phyloP scores from a whole-genome alignment of 2,329 filamentous ascomycete species.

The Beauveria pseudobassiana region DNA sequence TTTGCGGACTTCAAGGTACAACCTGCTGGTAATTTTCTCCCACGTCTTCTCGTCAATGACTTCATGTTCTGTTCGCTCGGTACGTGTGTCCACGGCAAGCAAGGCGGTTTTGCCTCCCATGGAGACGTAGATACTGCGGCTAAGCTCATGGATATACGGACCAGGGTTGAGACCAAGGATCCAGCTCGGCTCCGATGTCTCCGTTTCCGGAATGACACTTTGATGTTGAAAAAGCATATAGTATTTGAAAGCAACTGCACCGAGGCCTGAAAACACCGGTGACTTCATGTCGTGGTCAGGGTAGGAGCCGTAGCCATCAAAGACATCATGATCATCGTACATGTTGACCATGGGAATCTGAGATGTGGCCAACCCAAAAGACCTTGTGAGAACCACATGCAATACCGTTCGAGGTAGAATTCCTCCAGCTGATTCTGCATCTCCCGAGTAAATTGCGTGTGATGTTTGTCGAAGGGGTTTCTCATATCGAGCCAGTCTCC shows the following conservation, averaged over 20 bases:
- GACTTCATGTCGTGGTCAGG: slow-evolving; percentile 86
- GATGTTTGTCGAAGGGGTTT: slow-evolving; percentile 72
- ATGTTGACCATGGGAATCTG: slow-evolving; percentile 99
- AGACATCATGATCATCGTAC: slow-evolving; percentile 91
- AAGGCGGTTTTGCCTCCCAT: slow-evolving; percentile 74
- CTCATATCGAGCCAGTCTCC: slow-evolving; percentile 76
- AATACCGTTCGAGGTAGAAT: slow-evolving; percentile 84
- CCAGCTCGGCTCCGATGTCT: slow-evolving; percentile 85
- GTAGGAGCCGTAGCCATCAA: slow-evolving; percentile 90
- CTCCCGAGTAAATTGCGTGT: slow-evolving; percentile 66
- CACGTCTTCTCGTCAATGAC: slow-evolving; percentile 76
- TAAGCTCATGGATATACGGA: slow-evolving; percentile 82
- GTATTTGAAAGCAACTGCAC: slow-evolving; percentile 93
- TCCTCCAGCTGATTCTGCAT: slow-evolving; percentile 83
- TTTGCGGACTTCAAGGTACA: slow-evolving; percentile 72
- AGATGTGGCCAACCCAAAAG: slow-evolving; percentile 86
- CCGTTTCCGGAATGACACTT: slow-evolving; percentile 71
- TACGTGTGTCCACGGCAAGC: slow-evolving; percentile 83
- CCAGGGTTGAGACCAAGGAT: slow-evolving; percentile 71
- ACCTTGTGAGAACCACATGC: slow-evolving; percentile 93
- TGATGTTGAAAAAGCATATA: slow-evolving; percentile 99
- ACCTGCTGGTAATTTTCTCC: slow-evolving; percentile 78
- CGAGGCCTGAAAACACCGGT: slow-evolving; percentile 82
- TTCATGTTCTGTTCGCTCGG: slow-evolving; percentile 77
- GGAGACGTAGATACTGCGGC: slow-evolving; percentile 78